phyloP scores from a whole-genome alignment of 768 basidiomycete species.

The Leccinum incarnatum region DNA sequence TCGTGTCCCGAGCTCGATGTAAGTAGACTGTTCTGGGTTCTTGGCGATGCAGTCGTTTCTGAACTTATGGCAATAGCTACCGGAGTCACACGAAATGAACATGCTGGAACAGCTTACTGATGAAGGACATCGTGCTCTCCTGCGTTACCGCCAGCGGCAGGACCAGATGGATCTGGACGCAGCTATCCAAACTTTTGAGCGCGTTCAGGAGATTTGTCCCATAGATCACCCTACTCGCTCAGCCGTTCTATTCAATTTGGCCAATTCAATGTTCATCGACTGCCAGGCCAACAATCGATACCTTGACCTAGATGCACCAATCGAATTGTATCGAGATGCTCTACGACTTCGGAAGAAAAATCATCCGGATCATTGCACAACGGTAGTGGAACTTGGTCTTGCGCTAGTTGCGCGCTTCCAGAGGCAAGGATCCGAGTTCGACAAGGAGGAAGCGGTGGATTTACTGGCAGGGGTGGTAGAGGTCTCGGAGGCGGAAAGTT shows the following conservation, averaged over 20 bases:
- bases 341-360: not conserved
- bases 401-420: not conserved
- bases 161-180: not conserved
- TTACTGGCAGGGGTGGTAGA: not conserved
- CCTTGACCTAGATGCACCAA: not conserved
- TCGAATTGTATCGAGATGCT: not conserved
- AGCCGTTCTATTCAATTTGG: not conserved
- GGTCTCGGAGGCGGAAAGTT: not conserved
- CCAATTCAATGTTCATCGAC: not conserved
- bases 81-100: not conserved
- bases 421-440: not conserved
- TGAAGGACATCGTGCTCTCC: not conserved
- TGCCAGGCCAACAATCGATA: not conserved
- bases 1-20: not conserved
- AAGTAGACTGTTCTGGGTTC: not conserved
- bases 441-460: not conserved
- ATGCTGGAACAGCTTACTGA: not conserved
- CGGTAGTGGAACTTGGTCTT: not conserved
- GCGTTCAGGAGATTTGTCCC: not conserved
- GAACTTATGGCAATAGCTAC: not conserved
- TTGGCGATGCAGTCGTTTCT: not conserved
- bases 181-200: not conserved
- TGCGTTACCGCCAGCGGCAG: not conserved
- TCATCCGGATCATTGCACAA: not conserved
- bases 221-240: not conserved